phyloP scores from a whole-genome alignment of 139 green algal genomes.

The Chlorella sp. region DNA sequence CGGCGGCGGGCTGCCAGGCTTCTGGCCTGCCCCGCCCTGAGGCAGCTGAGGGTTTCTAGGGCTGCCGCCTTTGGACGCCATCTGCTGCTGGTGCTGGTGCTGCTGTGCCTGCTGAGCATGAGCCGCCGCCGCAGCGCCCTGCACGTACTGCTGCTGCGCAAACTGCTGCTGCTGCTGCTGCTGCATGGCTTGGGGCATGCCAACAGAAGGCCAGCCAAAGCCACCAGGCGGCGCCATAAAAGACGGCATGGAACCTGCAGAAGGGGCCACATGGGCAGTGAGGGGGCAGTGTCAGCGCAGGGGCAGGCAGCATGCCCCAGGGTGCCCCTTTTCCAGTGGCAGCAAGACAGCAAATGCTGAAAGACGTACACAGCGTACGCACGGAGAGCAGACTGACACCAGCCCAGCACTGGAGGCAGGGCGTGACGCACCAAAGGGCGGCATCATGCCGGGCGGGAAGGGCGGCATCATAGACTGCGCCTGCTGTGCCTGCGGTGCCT shows the following conservation, averaged over 20 bases:
- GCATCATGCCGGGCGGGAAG: slow-evolving; percentile 5
- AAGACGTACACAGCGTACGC: too few species aligned
- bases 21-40: background rate
- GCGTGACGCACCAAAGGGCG: background rate
- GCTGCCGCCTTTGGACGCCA: background rate
- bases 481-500: background rate
- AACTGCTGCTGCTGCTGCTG: slow-evolving; percentile 10
- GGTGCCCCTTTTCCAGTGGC: background rate
- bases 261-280: background rate
- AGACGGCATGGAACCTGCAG: background rate
- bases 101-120: slow-evolving; percentile 7
- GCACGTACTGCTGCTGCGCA: slow-evolving; percentile 3
- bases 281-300: background rate
- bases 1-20: background rate
- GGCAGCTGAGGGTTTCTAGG: background rate
- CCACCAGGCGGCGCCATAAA: background rate
- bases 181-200: background rate
- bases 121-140: background rate
- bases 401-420: background rate
- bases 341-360: background rate
- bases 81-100: slow-evolving; percentile 28
- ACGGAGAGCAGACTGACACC: background rate
- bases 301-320: background rate
- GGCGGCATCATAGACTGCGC: background rate
- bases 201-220: slow-evolving; percentile 9